These are phyloP conservation scores for Nissolia schottii DNA, from an alignment of 306 rosid genomes.

Conservation along the genomic window DNA sequence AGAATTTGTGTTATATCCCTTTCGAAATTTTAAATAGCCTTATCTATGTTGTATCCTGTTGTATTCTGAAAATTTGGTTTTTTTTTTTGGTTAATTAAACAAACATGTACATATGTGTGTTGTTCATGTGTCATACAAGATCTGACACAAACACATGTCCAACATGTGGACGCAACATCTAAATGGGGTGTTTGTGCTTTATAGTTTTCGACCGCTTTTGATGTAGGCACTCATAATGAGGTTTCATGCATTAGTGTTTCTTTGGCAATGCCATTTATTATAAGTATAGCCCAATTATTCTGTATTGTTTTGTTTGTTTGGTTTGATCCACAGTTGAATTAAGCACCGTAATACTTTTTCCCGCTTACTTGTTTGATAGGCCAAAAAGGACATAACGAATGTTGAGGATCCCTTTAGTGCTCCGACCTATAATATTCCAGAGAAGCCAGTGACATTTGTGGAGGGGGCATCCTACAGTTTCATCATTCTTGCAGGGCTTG, in stretches of 20 bases:
- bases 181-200: too few species aligned
- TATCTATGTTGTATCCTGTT: too few species aligned
- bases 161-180: too few species aligned
- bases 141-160: too few species aligned
- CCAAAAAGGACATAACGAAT: slow-evolving; percentile 70
- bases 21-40: too few species aligned
- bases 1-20: too few species aligned
- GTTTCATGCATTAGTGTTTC: neutral
- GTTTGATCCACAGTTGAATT: neutral
- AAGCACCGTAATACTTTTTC: neutral
- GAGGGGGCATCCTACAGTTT: slow-evolving; percentile 85
- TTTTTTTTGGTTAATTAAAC: too few species aligned
- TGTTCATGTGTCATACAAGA: too few species aligned
- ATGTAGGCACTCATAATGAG: neutral
- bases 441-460: slow-evolving; percentile 79
- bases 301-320: neutral
- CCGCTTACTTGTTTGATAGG: slow-evolving; percentile 35
- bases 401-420: slow-evolving; percentile 82
- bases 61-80: too few species aligned
- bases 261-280: neutral
- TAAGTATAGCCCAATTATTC: neutral
- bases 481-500: slow-evolving; percentile 81
- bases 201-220: neutral
- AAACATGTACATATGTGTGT: too few species aligned
- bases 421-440: slow-evolving; percentile 90